phyloP scores from a whole-genome alignment of 2,329 filamentous ascomycete species.

The Exophiala xenobiotica region DNA sequence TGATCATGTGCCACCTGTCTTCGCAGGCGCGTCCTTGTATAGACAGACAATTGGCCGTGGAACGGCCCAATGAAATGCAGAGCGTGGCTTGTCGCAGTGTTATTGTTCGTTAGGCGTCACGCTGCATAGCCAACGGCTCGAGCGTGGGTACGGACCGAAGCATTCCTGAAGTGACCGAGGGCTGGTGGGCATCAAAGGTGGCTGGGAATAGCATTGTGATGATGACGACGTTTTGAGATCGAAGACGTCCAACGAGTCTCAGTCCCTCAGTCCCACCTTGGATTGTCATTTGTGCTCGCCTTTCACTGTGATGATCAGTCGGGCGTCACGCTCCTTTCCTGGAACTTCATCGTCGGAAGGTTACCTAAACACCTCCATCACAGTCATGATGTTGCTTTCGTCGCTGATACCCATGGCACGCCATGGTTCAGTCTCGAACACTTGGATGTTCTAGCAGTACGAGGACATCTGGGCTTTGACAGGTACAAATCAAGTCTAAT shows the following conservation, averaged over 20 bases:
- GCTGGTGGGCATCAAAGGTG: conserved; percentile 14
- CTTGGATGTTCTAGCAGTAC: too few species aligned
- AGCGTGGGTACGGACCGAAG: conserved; percentile 27
- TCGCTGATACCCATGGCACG: too few species aligned
- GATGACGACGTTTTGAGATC: conserved; percentile 4
- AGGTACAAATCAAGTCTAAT: neutral
- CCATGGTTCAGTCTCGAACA: too few species aligned
- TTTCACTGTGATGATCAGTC: neutral
- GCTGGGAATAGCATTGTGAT: conserved; percentile 15
- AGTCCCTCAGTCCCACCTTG: too few species aligned
- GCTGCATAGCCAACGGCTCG: conserved; percentile 20
- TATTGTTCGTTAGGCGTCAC: conserved; percentile 18
- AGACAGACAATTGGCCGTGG: conserved; percentile 4
- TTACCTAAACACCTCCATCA: too few species aligned
- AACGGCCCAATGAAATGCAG: conserved; percentile 10
- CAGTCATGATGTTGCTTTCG: too few species aligned
- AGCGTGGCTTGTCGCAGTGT: conserved; percentile 6
- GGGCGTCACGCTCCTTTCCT: neutral
- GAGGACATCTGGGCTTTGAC: neutral
- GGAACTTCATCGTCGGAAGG: too few species aligned
- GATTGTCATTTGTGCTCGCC: conserved; percentile 2
- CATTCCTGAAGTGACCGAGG: conserved; percentile 15
- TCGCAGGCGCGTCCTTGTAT: neutral
- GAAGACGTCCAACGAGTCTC: neutral
- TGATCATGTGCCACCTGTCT: conserved; percentile 8